phyloP scores from a whole-genome alignment of 31 red algal species.

The Odonthalia washingtoniensis region DNA sequence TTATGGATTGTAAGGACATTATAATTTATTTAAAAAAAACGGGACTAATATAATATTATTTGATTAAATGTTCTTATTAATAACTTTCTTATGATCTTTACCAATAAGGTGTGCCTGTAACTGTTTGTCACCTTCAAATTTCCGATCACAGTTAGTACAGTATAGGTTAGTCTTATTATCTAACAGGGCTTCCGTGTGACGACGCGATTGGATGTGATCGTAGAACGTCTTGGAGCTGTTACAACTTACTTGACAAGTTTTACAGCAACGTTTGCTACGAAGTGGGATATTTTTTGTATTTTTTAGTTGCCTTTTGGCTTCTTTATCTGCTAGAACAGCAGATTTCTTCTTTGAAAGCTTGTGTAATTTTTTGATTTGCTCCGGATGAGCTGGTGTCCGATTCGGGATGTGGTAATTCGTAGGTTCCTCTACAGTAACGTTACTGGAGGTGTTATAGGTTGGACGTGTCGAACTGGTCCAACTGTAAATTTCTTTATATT shows the following conservation, averaged over 20 bases:
- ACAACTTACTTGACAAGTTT: neutral
- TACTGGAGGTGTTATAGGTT: no score
- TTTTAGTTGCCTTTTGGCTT: neutral
- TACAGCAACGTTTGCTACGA: neutral
- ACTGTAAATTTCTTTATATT: no score
- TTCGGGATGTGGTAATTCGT: no score
- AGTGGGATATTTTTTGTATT: neutral
- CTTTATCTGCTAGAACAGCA: neutral
- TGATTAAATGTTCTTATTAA: neutral
- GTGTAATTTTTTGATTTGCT: no score
- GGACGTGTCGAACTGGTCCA: no score
- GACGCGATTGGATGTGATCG: neutral
- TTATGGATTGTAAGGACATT: neutral
- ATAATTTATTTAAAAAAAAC: neutral
- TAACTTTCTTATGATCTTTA: neutral
- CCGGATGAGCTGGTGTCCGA: no score
- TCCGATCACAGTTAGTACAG: neutral
- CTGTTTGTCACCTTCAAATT: neutral
- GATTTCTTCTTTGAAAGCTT: neutral
- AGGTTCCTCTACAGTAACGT: no score
- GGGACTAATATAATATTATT: neutral
- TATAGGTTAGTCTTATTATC: neutral
- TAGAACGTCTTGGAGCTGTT: no score
- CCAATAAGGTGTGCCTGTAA: neutral
- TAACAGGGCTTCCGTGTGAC: neutral